phyloP scores from a whole-genome alignment of 495 filamentous ascomycete genomes.

The Cercophora sp. region DNA sequence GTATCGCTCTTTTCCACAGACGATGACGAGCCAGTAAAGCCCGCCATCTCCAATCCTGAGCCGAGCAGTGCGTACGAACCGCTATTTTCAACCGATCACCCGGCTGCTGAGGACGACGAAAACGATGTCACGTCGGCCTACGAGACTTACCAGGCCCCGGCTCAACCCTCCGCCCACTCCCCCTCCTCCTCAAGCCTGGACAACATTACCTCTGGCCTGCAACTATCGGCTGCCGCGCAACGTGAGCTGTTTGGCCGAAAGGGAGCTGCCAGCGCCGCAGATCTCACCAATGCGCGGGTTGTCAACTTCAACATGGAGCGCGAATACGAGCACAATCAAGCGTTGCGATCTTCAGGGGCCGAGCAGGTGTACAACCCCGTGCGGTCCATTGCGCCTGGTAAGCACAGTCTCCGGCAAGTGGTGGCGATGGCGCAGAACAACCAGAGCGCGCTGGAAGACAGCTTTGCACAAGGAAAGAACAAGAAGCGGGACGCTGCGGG shows the following conservation, averaged over 20 bases:
- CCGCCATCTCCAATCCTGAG: slow-evolving; percentile 6
- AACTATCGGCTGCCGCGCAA: slow-evolving; percentile 66
- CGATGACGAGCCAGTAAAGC: slow-evolving; percentile 24
- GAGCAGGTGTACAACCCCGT: slow-evolving; percentile 73
- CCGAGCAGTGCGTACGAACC: slow-evolving; percentile 38
- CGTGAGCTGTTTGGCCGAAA: slow-evolving; percentile 81
- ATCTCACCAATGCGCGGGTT: slow-evolving; percentile 44
- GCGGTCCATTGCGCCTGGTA: slow-evolving; percentile 77
- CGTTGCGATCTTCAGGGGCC: slow-evolving; percentile 62
- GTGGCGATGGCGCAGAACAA: slow-evolving; percentile 76
- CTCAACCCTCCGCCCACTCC: slow-evolving; percentile 33
- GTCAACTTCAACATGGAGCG: slow-evolving; percentile 79
- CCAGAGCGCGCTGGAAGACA: slow-evolving; percentile 81
- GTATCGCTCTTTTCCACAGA: slow-evolving; percentile 45
- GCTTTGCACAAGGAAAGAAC: slow-evolving; percentile 69
- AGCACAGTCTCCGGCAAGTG: slow-evolving; percentile 82
- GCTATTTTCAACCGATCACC: slow-evolving; percentile 22
- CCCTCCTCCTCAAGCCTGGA: too few relatives aligned
- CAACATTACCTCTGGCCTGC: slow-evolving; percentile 71
- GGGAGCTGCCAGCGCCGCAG: slow-evolving; percentile 30
- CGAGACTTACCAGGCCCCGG: slow-evolving; percentile 24
- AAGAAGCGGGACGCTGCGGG: slow-evolving; percentile 75
- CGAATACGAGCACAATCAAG: slow-evolving; percentile 82
- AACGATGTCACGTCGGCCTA: slow-evolving; percentile 26
- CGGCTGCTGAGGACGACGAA: neutral